A percentile compares a stretch with the other conserved stretches of the same genome.
Conservation (phyloP, 1,284 basidiomycete genomes). For the Tylopilus sp. region DNA sequence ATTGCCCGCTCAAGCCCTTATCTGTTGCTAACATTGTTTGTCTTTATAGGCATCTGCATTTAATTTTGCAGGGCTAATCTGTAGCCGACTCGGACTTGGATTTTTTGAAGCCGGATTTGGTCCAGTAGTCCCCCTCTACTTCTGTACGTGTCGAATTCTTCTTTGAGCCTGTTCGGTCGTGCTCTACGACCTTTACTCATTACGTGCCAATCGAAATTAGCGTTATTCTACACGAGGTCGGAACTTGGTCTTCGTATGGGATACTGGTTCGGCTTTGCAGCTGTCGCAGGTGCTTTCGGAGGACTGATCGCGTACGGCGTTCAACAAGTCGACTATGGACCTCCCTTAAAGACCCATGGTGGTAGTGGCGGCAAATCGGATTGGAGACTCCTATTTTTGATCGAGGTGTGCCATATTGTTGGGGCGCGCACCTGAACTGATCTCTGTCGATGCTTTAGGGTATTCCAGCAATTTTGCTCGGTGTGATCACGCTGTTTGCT, state of each 20-base stretch:
- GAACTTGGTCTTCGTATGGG: slow-evolving; percentile 73
- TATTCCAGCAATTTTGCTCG: slow-evolving; percentile 66
- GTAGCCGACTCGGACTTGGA: slow-evolving; percentile 57
- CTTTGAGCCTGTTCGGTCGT: background rate
- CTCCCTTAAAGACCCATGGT: slow-evolving; percentile 17
- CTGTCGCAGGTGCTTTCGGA: slow-evolving; percentile 76
- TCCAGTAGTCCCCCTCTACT: slow-evolving; percentile 69
- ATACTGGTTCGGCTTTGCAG: slow-evolving; percentile 76
- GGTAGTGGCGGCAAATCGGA: slow-evolving; percentile 31
- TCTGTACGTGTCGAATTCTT: slow-evolving; percentile 45
- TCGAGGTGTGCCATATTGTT: slow-evolving; percentile 49
- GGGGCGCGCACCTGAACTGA: background rate
- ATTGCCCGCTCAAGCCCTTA: background rate
- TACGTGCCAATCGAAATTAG: slow-evolving; percentile 32
- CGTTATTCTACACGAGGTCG: slow-evolving; percentile 66
- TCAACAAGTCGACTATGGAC: slow-evolving; percentile 47
- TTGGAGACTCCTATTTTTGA: slow-evolving; percentile 70
- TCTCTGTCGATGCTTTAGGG: slow-evolving; percentile 38
- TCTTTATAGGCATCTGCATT: slow-evolving; percentile 51
- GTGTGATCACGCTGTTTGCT: slow-evolving; percentile 56
- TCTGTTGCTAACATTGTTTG: background rate
- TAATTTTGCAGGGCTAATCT: slow-evolving; percentile 54
- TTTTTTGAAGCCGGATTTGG: slow-evolving; percentile 72
- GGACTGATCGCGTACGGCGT: slow-evolving; percentile 71
- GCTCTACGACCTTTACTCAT: background rate